Percentiles rank a stretch among this genome's conserved stretches.
phyloP scores from a whole-genome alignment of 306 rosid species.

The Spatholobus suberectus region DNA sequence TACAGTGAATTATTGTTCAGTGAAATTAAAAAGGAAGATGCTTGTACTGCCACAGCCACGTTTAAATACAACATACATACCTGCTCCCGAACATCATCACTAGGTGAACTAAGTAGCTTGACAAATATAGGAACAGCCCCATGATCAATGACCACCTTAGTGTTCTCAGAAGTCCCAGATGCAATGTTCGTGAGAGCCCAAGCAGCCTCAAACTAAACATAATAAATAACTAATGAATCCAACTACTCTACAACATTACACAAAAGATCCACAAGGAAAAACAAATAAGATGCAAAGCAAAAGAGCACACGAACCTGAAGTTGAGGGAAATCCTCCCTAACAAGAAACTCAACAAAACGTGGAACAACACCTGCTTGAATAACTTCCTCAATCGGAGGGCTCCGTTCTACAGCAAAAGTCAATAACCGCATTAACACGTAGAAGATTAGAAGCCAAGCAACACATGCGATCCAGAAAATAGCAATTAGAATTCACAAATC shows the following conservation, averaged over 20 bases:
- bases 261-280: not conserved
- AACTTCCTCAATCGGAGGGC: constrained; percentile 88
- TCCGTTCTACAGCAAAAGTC: constrained; percentile 50
- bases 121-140: constrained; percentile 88
- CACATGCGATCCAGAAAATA: not conserved
- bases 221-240: not conserved
- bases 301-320: constrained; percentile 62
- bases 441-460: not conserved
- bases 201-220: constrained; percentile 79
- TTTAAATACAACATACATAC: constrained; percentile 37
- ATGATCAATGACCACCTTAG: constrained; percentile 84
- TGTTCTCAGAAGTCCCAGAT: constrained; percentile 84
- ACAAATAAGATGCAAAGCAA: not conserved
- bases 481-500: not conserved
- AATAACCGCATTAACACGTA: not conserved
- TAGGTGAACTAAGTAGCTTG: constrained; percentile 74
- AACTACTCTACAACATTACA: not conserved
- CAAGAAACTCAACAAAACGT: constrained; percentile 79
- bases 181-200: constrained; percentile 93
- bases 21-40: not conserved
- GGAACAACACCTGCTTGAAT: constrained; percentile 85
- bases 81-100: constrained; percentile 90
- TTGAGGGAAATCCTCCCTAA: constrained; percentile 75
- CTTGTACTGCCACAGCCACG: not conserved
- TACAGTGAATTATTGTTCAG: constrained; percentile 11